Base-by-base conservation (phyloP, 2,329 filamentous ascomycete species). In the Graphilbum fragrans region DNA sequence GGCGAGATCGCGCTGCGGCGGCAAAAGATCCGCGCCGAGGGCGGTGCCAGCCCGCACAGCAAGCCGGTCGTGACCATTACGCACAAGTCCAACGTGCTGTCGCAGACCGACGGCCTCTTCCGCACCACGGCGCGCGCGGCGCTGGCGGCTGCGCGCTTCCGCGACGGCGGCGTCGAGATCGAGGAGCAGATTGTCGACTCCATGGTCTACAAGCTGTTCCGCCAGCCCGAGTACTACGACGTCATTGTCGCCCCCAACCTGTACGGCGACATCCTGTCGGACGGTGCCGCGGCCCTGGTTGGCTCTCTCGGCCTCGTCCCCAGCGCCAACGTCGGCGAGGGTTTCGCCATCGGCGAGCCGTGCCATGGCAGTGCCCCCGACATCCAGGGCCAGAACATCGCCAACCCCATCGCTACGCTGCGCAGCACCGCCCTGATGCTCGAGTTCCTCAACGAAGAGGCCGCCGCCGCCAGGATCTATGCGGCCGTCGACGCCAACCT, bases 151-250 rank as follows among this genome's bases (percentile, higher is more conserved):
- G 52, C 72, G 12, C 71, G 67, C 50, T 95, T 85, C 67, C 62
- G 64, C 8, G 37, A 44, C 20, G 43, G 52, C 46, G 41, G 52
- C 46, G 67, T 94, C 41, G 65, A 66, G 34, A 71, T 95, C 41
- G 92, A 96, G 64, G 92, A 96, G 72, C 92, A 98, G 69, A 98
- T 98, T 53, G 90, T 98, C 48, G 92, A 98, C 66, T 90, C 82
- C 47, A 98, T 98, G 92, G 87, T 96, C 44, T 96, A 96, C 77
- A 96, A 96, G 72, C 82, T 98, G 43, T 96, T 96, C 79, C 86
- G 90, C 47, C 86, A 96, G 65, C 92, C 92, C 35, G 74, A 82
- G 56, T 82, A 82, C 57, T 98, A 96, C 77, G 92, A 98, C 61
- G 90, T 96, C 51, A 94, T 98, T 53, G 92, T 98, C 37, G 92